Evolutionary conservation across 108 stramenopile genomes (phyloP).

Genomic region (Skeletonema tropicum): DNA sequence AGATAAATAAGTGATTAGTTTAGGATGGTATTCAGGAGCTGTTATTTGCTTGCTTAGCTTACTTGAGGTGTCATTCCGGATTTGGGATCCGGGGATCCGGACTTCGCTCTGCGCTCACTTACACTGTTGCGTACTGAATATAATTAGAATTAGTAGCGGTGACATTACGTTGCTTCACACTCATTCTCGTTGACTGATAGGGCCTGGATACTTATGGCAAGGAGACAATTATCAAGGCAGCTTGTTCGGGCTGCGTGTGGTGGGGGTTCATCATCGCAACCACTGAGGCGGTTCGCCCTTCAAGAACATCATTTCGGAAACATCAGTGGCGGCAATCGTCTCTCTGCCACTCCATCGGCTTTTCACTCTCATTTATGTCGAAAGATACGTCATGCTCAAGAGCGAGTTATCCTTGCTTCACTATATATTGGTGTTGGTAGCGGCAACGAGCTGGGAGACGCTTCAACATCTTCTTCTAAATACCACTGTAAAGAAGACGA

Average conservation of each 20-base stretch:
- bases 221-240: slow-evolving; percentile 7
- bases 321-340: neutral
- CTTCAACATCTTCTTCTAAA: neutral
- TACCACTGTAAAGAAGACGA: slow-evolving; percentile 35
- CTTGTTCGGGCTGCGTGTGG: slow-evolving; percentile 40
- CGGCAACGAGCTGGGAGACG: neutral
- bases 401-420: slow-evolving; percentile 74
- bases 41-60: too few species aligned
- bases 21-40: too few species aligned
- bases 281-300: slow-evolving; percentile 33
- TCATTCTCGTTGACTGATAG: too few species aligned
- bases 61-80: too few species aligned
- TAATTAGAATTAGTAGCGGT: too few species aligned
- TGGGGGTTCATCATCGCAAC: neutral
- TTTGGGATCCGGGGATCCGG: too few species aligned
- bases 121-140: too few species aligned
- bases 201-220: neutral
- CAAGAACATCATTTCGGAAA: slow-evolving; percentile 35
- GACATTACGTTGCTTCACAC: too few species aligned
- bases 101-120: too few species aligned
- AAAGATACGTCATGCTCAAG: slow-evolving; percentile 61
- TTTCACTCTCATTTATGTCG: slow-evolving; percentile 70
- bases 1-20: too few species aligned
- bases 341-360: slow-evolving; percentile 54
- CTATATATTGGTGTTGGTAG: slow-evolving; percentile 82